A percentile compares a stretch with the other conserved stretches of the same genome.
phyloP scores from a whole-genome alignment of 352 stramenopile genomes.

The Phytophthora fragariaefolia region DNA sequence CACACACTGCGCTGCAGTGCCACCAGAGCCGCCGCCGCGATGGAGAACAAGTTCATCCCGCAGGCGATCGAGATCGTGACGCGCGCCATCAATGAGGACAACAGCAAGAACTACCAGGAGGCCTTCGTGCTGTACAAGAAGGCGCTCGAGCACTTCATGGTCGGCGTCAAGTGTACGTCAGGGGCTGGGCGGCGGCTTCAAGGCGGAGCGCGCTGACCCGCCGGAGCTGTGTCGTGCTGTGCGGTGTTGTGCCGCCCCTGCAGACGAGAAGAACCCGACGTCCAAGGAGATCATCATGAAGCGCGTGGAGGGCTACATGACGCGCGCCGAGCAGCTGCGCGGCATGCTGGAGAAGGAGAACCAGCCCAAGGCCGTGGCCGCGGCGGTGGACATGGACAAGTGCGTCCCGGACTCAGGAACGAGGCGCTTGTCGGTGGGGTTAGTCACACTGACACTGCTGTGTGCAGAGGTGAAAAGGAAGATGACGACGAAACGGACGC shows the following conservation, averaged over 20 bases:
- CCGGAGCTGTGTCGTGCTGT: too few relatives aligned
- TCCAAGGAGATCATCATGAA: conserved; percentile 92
- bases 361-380: conserved; percentile 60
- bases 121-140: conserved; percentile 90
- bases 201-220: not conserved
- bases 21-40: conserved; percentile 29
- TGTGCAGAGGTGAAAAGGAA: conserved; percentile 74
- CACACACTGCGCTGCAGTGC: too few relatives aligned
- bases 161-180: conserved; percentile 87
- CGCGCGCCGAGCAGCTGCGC: conserved; percentile 86
- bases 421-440: too few relatives aligned
- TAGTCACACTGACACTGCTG: conserved; percentile 1
- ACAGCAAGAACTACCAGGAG: conserved; percentile 90
- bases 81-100: conserved; percentile 88
- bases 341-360: conserved; percentile 77
- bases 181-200: not conserved
- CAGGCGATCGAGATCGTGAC: conserved; percentile 92
- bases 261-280: conserved; percentile 93
- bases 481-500: conserved; percentile 93
- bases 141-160: conserved; percentile 90
- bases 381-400: conserved; percentile 79
- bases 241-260: conserved; percentile 1
- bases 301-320: conserved; percentile 91
- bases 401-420: too few relatives aligned
- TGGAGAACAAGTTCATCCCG: conserved; percentile 93